Evolutionary conservation across 129 eudicot genomes (phyloP).

Genomic region (Scalesia atractyloides): DNA sequence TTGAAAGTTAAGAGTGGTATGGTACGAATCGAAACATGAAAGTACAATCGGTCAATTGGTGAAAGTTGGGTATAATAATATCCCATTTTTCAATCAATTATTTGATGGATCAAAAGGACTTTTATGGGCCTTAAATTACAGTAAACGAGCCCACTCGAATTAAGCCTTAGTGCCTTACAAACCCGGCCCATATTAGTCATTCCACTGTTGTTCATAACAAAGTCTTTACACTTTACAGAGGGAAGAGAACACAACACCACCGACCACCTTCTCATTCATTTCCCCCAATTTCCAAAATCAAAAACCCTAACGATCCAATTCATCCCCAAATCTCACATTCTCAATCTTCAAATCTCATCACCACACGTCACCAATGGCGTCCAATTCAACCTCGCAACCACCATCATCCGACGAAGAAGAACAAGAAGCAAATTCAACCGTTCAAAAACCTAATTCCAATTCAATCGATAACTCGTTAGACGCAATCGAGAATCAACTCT

Average conservation of each 20-base stretch:
- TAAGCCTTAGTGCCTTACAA: background rate
- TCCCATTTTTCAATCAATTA: no score
- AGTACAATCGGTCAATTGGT: no score
- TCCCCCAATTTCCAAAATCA: conserved; percentile 16
- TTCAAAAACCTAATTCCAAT: conserved; percentile 46
- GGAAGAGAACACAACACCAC: conserved; percentile 6
- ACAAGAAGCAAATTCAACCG: conserved; percentile 22
- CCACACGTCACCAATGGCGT: conserved; percentile 42
- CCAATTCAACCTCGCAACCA: conserved; percentile 51
- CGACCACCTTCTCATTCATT: background rate
- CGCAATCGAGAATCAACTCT: conserved; percentile 71
- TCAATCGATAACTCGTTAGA: conserved; percentile 68
- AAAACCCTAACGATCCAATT: conserved; percentile 27
- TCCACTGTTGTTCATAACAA: background rate
- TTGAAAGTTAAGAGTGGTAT: no score
- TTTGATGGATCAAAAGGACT: background rate
- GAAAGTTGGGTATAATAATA: no score
- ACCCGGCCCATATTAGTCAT: background rate
- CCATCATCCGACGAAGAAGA: conserved; percentile 35
- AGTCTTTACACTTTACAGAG: background rate
- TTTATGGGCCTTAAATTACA: background rate
- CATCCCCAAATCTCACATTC: conserved; percentile 8
- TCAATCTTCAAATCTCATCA: background rate
- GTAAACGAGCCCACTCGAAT: background rate
- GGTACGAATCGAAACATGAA: no score